Conservation (phyloP, 352 stramenopile genomes). For the Pythium rhizo-oryzae region DNA sequence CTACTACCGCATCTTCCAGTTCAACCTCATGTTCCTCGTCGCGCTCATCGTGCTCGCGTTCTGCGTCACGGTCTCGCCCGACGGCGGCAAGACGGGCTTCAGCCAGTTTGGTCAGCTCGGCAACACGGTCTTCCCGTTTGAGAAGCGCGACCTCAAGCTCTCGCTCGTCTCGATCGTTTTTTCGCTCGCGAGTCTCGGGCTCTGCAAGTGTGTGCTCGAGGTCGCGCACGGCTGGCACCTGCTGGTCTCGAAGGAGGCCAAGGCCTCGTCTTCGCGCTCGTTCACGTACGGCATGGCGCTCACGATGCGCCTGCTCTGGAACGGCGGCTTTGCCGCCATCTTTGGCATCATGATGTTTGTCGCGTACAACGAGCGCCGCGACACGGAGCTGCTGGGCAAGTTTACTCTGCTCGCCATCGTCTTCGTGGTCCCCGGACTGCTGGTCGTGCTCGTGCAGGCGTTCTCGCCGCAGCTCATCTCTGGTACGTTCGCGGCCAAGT, state of each 20-base stretch:
- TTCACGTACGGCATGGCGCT: slow-evolving; percentile 46
- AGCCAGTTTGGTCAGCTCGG: slow-evolving; percentile 38
- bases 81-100: slow-evolving; percentile 38
- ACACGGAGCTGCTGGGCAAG: slow-evolving; percentile 29
- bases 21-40: slow-evolving; percentile 58
- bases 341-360: slow-evolving; percentile 48
- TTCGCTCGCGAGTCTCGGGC: slow-evolving; percentile 30
- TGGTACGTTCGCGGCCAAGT: slow-evolving; percentile 40
- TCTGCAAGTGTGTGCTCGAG: slow-evolving; percentile 44
- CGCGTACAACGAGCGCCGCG: slow-evolving; percentile 28
- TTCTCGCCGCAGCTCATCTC: slow-evolving; percentile 39
- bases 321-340: slow-evolving; percentile 34
- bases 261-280: slow-evolving; percentile 39
- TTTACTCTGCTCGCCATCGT: slow-evolving; percentile 11
- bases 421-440: slow-evolving; percentile 33
- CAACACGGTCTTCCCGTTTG: slow-evolving; percentile 37
- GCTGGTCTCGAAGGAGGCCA: slow-evolving; percentile 29
- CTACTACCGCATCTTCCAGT: slow-evolving; percentile 67
- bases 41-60: slow-evolving; percentile 38
- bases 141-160: slow-evolving; percentile 44
- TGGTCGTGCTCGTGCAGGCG: slow-evolving; percentile 34
- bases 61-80: slow-evolving; percentile 34
- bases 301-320: slow-evolving; percentile 42
- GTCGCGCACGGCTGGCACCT: slow-evolving; percentile 44
- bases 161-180: slow-evolving; percentile 38